These are phyloP conservation scores for Termitomyces sp. DNA, from an alignment of 768 basidiomycete species.

Conservation along the genomic window DNA sequence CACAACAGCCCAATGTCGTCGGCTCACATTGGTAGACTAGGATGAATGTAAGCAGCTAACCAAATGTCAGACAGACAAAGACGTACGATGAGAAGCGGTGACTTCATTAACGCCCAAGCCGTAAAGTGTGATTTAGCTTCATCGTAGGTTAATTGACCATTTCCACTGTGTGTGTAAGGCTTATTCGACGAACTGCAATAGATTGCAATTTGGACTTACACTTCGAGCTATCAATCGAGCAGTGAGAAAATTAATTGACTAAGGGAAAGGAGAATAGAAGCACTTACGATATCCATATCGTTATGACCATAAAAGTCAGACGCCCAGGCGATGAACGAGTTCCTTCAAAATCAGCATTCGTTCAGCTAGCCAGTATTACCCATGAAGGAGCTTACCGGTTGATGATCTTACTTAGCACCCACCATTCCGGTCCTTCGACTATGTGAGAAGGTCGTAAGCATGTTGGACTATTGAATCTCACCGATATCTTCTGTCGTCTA, in stretches of 20 bases:
- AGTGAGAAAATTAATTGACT: not conserved
- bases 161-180: slow-evolving; percentile 38
- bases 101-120: slow-evolving; percentile 67
- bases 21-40: slow-evolving; percentile 13
- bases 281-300: slow-evolving; percentile 61
- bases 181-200: not conserved
- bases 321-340: slow-evolving; percentile 60
- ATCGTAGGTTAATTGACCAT: slow-evolving; percentile 55
- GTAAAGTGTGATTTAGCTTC: slow-evolving; percentile 70
- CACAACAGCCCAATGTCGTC: not conserved
- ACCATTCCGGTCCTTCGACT: slow-evolving; percentile 35
- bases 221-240: slow-evolving; percentile 36
- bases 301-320: slow-evolving; percentile 65
- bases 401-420: slow-evolving; percentile 50
- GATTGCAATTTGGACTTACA: slow-evolving; percentile 28
- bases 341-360: slow-evolving; percentile 27
- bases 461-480: not conserved
- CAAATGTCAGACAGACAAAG: not conserved
- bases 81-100: slow-evolving; percentile 43
- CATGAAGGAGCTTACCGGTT: slow-evolving; percentile 36
- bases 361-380: not conserved
- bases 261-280: not conserved
- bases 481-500: slow-evolving; percentile 53
- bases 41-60: not conserved
- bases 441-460: not conserved